Percentiles rank a stretch among this genome's conserved stretches.
Evolutionary conservation across 495 filamentous ascomycete species (phyloP).

Genomic region (Talaromyces nanjingensis): DNA sequence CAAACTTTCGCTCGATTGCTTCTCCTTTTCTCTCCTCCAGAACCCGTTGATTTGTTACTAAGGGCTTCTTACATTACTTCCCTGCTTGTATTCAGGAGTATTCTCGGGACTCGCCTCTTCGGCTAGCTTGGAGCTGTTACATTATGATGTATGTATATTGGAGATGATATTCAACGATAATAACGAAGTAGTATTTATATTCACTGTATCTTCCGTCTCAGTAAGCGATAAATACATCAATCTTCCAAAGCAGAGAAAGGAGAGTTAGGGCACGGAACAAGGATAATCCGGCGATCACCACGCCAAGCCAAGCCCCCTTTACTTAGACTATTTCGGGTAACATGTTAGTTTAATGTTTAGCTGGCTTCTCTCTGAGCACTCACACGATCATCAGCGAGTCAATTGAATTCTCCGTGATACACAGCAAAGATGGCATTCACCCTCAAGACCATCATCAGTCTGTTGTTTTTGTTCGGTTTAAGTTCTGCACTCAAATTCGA

Average conservation of each 20-base stretch:
- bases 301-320: background rate
- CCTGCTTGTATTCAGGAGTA: background rate
- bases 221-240: background rate
- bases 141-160: constrained; percentile 3
- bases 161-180: constrained; percentile 3
- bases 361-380: constrained; percentile 3
- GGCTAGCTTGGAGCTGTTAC: background rate
- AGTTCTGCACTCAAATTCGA: constrained; percentile 85
- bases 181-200: background rate
- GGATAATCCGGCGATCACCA: background rate
- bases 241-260: background rate
- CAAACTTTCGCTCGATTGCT: background rate
- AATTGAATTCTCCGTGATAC: background rate
- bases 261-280: background rate
- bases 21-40: constrained; percentile 5
- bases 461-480: constrained; percentile 33
- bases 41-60: background rate
- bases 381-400: background rate
- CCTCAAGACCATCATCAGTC: constrained; percentile 28
- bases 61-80: background rate
- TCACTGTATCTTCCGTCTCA: no score
- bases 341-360: constrained; percentile 5
- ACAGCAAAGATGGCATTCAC: constrained; percentile 19
- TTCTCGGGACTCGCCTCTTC: background rate
- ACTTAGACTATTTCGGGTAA: background rate